Percentiles rank a stretch among this genome's conserved stretches.
Evolutionary conservation across 768 basidiomycete genomes (phyloP).

Genomic region (Collybia sordida): DNA sequence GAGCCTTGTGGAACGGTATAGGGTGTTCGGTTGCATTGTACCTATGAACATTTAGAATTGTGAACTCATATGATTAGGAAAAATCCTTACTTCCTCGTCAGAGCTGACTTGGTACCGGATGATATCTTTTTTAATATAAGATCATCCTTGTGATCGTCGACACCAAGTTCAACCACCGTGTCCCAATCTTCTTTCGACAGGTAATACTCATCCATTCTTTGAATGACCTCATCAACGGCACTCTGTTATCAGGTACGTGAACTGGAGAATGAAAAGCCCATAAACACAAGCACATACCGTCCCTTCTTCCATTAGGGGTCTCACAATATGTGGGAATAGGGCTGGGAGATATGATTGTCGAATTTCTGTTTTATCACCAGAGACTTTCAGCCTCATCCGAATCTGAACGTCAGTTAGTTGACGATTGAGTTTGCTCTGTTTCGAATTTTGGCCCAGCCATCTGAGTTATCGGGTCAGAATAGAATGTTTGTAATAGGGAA

Average conservation of each 20-base stretch:
- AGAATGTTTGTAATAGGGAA: background rate
- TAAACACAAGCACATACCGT: conserved; percentile 50
- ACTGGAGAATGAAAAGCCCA: background rate
- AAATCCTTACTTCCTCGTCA: conserved; percentile 76
- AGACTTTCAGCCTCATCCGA: conserved; percentile 92
- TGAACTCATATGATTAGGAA: background rate
- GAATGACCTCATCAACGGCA: conserved; percentile 80
- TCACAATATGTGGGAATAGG: conserved; percentile 78
- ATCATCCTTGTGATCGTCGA: conserved; percentile 78
- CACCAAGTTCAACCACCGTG: conserved; percentile 88
- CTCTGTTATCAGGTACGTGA: conserved; percentile 42
- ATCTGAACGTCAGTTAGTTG: conserved; percentile 90
- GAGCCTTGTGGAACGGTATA: conserved; percentile 90
- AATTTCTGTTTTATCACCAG: conserved; percentile 87
- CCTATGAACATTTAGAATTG: conserved; percentile 35
- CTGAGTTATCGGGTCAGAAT: conserved; percentile 36
- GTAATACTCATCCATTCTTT: conserved; percentile 92
- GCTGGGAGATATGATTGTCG: conserved; percentile 90
- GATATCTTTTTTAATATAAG: conserved; percentile 81
- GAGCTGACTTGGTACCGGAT: conserved; percentile 73
- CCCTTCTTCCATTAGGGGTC: conserved; percentile 74
- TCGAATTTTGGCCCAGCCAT: conserved; percentile 98
- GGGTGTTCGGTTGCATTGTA: conserved; percentile 92
- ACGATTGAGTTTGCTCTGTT: conserved; percentile 77
- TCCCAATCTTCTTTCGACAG: conserved; percentile 97